phyloP scores from a whole-genome alignment of 495 filamentous ascomycete species.

The Letharia columbiana region DNA sequence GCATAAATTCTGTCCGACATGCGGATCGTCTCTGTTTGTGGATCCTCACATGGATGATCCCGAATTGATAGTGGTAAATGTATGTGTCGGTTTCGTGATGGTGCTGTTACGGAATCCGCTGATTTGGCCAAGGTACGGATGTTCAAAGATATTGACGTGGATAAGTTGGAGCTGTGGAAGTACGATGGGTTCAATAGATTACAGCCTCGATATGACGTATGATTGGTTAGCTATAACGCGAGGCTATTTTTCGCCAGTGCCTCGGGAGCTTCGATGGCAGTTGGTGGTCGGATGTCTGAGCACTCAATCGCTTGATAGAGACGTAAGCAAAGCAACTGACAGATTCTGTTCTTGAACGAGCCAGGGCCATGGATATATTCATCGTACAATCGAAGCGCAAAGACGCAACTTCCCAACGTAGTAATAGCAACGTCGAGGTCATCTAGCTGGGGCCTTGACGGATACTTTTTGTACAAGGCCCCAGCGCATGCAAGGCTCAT shows the following conservation, averaged over 20 bases:
- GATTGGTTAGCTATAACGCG: background rate
- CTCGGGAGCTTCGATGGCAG: background rate
- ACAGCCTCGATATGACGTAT: conserved; percentile 9
- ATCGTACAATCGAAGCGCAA: background rate
- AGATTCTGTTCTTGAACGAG: background rate
- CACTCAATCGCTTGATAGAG: background rate
- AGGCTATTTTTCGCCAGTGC: background rate
- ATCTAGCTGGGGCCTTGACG: background rate
- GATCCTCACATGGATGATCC: conserved; percentile 2
- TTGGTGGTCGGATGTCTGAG: background rate
- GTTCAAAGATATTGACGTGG: conserved; percentile 29
- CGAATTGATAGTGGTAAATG: conserved; percentile 24
- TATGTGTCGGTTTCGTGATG: conserved; percentile 6
- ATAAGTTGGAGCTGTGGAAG: conserved; percentile 21
- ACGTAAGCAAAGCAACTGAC: background rate
- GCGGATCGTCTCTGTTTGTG: conserved; percentile 25
- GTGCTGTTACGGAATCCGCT: conserved; percentile 2
- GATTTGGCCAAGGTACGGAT: conserved; percentile 24
- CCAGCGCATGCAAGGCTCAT: background rate
- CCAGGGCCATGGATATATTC: background rate
- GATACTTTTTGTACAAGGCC: background rate
- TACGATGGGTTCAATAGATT: conserved; percentile 21
- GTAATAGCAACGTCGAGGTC: background rate
- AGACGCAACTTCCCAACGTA: background rate
- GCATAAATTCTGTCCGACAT: conserved; percentile 31